Conservation (phyloP, 2,329 filamentous ascomycete genomes). For the Pleurostoma richardsiae region DNA sequence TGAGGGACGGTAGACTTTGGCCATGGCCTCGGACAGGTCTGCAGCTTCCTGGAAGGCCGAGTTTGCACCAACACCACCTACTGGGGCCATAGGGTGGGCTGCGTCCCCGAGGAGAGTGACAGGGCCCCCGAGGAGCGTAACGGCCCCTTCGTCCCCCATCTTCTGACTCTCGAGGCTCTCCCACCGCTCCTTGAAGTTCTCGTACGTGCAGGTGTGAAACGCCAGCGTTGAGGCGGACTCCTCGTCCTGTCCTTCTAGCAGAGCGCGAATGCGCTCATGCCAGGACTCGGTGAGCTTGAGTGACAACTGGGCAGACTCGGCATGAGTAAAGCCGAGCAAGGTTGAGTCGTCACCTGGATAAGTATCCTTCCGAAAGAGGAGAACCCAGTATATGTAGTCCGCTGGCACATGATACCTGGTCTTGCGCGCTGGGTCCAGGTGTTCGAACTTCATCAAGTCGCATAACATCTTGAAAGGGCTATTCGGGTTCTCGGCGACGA, state of each 20-base stretch:
- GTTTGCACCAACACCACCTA: conserved; percentile 2
- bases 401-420: conserved; percentile 7
- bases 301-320: not conserved
- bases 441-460: conserved; percentile 9
- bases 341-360: no score
- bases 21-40: not conserved
- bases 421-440: not conserved
- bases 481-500: conserved; percentile 13
- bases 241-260: conserved; percentile 1
- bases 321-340: no score
- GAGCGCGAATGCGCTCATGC: conserved; percentile 1
- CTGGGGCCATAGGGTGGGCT: conserved; percentile 7
- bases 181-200: not conserved
- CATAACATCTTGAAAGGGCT: conserved; percentile 6
- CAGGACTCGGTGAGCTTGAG: not conserved
- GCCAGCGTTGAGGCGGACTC: not conserved
- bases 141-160: no score
- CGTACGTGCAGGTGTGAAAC: conserved; percentile 1
- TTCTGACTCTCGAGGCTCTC: not conserved
- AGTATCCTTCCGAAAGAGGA: conserved; percentile 10
- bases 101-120: conserved; percentile 10
- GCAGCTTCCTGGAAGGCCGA: conserved; percentile 5
- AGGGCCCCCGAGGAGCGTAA: not conserved
- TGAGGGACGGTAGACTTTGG: no score
- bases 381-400: conserved; percentile 29